Evolutionary conservation across 208 protist species (phyloP).

Genomic region (Strigomonas culicis): DNA sequence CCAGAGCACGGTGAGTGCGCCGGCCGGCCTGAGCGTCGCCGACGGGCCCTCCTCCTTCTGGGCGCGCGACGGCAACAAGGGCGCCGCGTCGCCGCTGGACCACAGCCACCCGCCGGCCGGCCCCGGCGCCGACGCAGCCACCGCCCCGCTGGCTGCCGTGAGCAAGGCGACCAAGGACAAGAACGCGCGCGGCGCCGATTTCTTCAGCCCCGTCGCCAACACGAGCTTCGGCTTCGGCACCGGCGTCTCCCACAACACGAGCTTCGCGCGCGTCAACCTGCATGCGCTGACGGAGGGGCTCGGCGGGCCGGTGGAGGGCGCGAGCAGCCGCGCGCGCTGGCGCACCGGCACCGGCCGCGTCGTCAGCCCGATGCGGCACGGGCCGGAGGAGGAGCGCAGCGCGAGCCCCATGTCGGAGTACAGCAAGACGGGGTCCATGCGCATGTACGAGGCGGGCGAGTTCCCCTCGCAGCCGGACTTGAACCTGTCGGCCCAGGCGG

Average conservation of each 20-base stretch:
- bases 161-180: background rate
- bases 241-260: slow-evolving; percentile 17
- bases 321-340: too few relatives aligned
- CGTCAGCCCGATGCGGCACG: background rate
- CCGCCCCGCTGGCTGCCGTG: background rate
- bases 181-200: background rate
- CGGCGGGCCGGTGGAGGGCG: background rate
- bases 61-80: background rate
- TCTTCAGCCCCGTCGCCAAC: background rate
- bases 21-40: background rate
- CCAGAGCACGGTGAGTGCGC: background rate
- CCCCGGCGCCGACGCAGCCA: background rate
- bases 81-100: background rate
- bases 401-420: background rate
- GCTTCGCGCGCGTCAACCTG: slow-evolving; percentile 21
- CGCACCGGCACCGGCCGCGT: background rate
- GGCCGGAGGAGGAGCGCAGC: background rate
- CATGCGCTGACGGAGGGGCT: slow-evolving; percentile 6
- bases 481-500: background rate
- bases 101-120: background rate
- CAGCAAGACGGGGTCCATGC: background rate
- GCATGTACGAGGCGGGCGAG: background rate
- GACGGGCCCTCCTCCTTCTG: background rate
- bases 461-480: background rate
- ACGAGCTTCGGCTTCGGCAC: background rate